Evolutionary conservation across 371 early-diverging fungal species (phyloP).

Genomic region (Saksenaea vasiformis): DNA sequence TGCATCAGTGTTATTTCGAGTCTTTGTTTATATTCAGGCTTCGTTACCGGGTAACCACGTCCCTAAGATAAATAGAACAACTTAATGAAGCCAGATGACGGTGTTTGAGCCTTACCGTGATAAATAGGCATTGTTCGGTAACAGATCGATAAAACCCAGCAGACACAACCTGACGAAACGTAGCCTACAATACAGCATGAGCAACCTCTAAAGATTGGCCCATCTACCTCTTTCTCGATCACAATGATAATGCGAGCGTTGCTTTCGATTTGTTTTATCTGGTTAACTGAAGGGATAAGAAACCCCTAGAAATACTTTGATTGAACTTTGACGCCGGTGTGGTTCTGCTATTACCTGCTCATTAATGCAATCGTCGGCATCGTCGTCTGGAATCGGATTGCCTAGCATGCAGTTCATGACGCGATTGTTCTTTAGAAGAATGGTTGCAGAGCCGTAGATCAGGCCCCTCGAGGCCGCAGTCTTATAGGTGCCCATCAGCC

Average conservation of each 20-base stretch:
- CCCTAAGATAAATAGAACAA: constrained; percentile 23
- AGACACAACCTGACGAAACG: constrained; percentile 45
- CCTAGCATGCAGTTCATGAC: constrained; percentile 31
- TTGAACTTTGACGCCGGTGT: background rate
- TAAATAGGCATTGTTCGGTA: constrained; percentile 29
- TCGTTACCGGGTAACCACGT: constrained; percentile 39
- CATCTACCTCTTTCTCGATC: constrained; percentile 47
- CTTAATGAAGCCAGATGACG: background rate
- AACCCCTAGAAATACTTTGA: constrained; percentile 20
- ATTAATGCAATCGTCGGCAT: constrained; percentile 14
- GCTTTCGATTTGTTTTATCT: constrained; percentile 33
- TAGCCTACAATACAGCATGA: constrained; percentile 26
- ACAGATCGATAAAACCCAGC: constrained; percentile 26
- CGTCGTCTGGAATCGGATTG: background rate
- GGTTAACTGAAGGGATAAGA: constrained; percentile 40
- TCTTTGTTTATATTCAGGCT: background rate
- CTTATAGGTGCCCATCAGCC: constrained; percentile 19
- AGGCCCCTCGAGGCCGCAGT: constrained; percentile 47
- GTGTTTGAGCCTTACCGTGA: constrained; percentile 31
- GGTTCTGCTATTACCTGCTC: constrained; percentile 26
- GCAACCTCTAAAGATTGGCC: background rate
- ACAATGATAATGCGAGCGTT: constrained; percentile 38
- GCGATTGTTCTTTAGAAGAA: constrained; percentile 33
- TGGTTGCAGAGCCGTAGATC: constrained; percentile 38
- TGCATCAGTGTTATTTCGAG: background rate